Percentiles rank a stretch among this genome's conserved stretches.
Conservation (phyloP, 805 yeast species). For the Teunomyces cretensis region DNA sequence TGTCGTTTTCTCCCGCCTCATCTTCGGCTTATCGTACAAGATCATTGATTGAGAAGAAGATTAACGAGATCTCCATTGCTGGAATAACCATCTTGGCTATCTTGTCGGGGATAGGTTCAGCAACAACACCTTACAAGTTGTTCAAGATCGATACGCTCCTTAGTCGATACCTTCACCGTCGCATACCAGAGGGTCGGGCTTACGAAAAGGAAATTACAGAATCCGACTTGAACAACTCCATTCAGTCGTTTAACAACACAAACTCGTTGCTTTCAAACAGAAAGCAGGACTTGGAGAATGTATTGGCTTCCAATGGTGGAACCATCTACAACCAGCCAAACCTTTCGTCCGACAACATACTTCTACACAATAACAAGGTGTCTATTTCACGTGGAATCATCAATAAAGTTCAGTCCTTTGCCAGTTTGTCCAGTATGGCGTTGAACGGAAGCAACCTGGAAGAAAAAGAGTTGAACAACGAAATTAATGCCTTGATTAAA, state of each 20-base stretch:
- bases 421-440: constrained; percentile 24
- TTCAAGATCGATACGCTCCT: constrained; percentile 12
- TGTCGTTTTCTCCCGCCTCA: constrained; percentile 18
- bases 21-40: constrained; percentile 15
- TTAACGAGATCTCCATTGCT: constrained; percentile 46
- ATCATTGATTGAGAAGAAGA: constrained; percentile 39
- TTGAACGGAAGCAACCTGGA: constrained; percentile 19
- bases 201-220: constrained; percentile 22
- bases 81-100: constrained; percentile 53
- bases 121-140: constrained; percentile 42
- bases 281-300: constrained; percentile 26
- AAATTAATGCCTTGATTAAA: constrained; percentile 35
- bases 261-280: constrained; percentile 33
- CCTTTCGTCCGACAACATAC: constrained; percentile 10
- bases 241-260: constrained; percentile 44
- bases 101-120: constrained; percentile 53
- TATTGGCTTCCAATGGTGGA: constrained; percentile 21
- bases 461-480: constrained; percentile 36
- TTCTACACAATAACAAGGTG: constrained; percentile 8
- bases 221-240: constrained; percentile 30
- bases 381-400: constrained; percentile 31
- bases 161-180: background rate
- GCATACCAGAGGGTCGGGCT: constrained; percentile 4
- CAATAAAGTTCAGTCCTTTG: constrained; percentile 42
- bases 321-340: constrained; percentile 23